phyloP scores from a whole-genome alignment of 495 filamentous ascomycete species.

The Wilcoxina mikolae region DNA sequence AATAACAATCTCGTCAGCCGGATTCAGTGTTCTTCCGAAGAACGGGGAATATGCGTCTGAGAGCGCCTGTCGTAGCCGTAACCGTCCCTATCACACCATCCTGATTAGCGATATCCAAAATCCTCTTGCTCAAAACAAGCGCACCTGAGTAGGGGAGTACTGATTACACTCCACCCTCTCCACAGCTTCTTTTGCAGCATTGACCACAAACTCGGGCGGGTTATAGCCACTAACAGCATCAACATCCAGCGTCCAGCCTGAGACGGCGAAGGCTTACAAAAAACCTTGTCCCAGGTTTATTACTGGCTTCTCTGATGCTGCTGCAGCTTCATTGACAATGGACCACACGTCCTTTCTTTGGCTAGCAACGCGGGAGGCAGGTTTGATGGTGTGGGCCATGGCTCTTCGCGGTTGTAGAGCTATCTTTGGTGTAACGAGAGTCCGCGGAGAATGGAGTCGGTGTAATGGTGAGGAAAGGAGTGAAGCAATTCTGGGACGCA shows the following conservation, averaged over 20 bases:
- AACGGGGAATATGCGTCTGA: slow-evolving; percentile 76
- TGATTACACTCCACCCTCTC: slow-evolving; percentile 96
- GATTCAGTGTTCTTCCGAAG: slow-evolving; percentile 65
- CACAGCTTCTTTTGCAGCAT: slow-evolving; percentile 78
- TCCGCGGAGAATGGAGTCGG: no score
- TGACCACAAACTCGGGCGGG: slow-evolving; percentile 75
- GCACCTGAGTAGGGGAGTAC: slow-evolving; percentile 81
- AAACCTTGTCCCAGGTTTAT: slow-evolving; percentile 97
- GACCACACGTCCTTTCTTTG: slow-evolving; percentile 92
- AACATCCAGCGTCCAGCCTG: neutral
- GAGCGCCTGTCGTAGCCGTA: slow-evolving; percentile 78
- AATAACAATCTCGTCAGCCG: slow-evolving; percentile 82
- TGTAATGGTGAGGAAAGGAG: no score
- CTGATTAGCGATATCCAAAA: no score
- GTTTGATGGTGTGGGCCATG: slow-evolving; percentile 36
- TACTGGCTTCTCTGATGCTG: slow-evolving; percentile 78
- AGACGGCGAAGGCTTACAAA: slow-evolving; percentile 40
- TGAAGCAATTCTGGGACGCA: no score
- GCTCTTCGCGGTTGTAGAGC: no score
- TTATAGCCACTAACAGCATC: slow-evolving; percentile 81
- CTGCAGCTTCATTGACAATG: slow-evolving; percentile 85
- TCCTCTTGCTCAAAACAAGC: neutral
- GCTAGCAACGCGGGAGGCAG: slow-evolving; percentile 63
- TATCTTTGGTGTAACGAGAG: no score
- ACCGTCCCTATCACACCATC: slow-evolving; percentile 60